Percentiles rank a stretch among this genome's conserved stretches.
phyloP scores from a whole-genome alignment of 2,329 filamentous ascomycete species.

The Pyricularia sp. region DNA sequence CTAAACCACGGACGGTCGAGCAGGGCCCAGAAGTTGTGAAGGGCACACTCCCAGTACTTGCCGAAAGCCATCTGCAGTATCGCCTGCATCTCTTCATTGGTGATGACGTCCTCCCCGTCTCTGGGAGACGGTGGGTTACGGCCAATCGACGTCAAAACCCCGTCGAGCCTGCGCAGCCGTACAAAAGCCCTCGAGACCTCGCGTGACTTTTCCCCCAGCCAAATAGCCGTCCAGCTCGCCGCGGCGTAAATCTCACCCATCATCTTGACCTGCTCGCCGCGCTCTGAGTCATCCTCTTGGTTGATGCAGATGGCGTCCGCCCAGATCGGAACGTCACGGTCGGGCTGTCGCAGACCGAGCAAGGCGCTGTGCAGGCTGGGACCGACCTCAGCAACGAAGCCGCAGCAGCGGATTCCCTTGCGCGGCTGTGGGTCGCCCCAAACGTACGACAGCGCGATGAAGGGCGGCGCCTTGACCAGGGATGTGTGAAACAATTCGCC shows the following conservation, averaged over 20 bases:
- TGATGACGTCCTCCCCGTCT: neutral
- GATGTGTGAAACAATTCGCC: neutral
- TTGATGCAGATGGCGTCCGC: too few relatives aligned
- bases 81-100: too few relatives aligned
- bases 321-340: too few relatives aligned
- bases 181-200: neutral
- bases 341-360: too few relatives aligned
- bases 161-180: neutral
- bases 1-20: neutral
- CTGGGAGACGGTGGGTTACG: too few relatives aligned
- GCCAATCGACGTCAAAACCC: too few relatives aligned
- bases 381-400: neutral
- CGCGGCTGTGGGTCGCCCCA: neutral
- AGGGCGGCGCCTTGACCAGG: neutral
- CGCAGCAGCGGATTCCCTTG: neutral
- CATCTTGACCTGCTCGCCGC: slow-evolving; percentile 9
- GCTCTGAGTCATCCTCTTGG: too few relatives aligned
- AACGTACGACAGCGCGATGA: neutral
- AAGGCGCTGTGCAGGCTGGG: neutral
- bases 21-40: neutral
- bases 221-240: neutral
- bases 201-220: neutral
- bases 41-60: too few relatives aligned
- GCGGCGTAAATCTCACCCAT: slow-evolving; percentile 9
- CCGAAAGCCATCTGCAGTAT: neutral